A percentile compares a stretch with the other conserved stretches of the same genome.
phyloP scores from a whole-genome alignment of 345 rosid species.

The Citropsis articulata region DNA sequence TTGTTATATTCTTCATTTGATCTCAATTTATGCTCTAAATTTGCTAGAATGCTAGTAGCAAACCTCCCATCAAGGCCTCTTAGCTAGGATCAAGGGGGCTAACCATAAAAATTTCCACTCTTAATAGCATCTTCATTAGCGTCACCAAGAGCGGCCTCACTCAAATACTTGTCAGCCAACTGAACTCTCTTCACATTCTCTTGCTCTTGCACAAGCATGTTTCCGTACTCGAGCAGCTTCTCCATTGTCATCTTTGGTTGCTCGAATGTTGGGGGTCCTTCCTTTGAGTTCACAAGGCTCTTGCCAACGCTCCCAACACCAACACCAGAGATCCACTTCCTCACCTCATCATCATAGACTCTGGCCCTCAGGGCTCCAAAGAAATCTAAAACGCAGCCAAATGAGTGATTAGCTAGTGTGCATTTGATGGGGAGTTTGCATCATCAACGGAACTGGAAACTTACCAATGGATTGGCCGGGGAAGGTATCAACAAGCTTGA shows the following conservation, averaged over 20 bases:
- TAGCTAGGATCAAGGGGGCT: conserved; percentile 33
- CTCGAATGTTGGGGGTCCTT: conserved; percentile 72
- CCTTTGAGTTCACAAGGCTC: conserved; percentile 89
- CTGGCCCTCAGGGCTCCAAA: conserved; percentile 94
- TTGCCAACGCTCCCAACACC: conserved; percentile 70
- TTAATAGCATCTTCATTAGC: conserved; percentile 71
- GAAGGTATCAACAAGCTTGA: conserved; percentile 79
- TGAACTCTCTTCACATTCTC: conserved; percentile 97
- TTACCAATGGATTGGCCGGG: conserved; percentile 97
- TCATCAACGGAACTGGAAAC: background rate
- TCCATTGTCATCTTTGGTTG: conserved; percentile 70
- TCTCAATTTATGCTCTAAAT: background rate
- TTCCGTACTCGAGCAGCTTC: conserved; percentile 79
- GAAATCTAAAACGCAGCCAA: conserved; percentile 51
- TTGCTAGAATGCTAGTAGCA: background rate
- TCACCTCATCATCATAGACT: conserved; percentile 96
- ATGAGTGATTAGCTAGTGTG: background rate
- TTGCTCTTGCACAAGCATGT: conserved; percentile 87
- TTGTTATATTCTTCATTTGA: background rate
- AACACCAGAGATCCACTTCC: conserved; percentile 66
- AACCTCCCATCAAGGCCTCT: conserved; percentile 39
- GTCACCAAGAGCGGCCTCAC: conserved; percentile 85
- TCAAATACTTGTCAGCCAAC: conserved; percentile 82
- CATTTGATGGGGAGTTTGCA: background rate
- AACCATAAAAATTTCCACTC: conserved; percentile 76